phyloP scores from a whole-genome alignment of 2,329 filamentous ascomycete genomes.

The Claviceps capensis region DNA sequence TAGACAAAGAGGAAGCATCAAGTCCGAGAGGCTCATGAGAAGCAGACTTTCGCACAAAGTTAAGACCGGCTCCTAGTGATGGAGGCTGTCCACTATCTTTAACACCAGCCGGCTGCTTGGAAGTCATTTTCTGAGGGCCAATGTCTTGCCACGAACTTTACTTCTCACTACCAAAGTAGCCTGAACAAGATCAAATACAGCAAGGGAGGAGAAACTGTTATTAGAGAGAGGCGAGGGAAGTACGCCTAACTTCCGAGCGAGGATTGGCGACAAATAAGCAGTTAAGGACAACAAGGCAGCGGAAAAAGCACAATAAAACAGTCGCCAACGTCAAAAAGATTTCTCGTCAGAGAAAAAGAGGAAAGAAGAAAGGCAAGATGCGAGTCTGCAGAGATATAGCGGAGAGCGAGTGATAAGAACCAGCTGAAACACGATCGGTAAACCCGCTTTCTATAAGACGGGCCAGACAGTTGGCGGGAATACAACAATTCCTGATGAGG shows the following conservation, averaged over 20 bases:
- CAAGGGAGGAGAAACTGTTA: not conserved
- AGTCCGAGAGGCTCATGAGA: constrained; percentile 8
- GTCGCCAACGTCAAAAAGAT: not conserved
- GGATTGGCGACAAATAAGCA: not conserved
- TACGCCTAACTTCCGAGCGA: not conserved
- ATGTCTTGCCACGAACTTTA: not conserved
- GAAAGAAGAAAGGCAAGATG: not conserved
- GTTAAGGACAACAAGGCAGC: not conserved
- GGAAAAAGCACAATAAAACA: not conserved
- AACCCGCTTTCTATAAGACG: not conserved
- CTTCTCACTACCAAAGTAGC: not conserved
- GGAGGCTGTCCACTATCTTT: not conserved
- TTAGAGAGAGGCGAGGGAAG: not conserved
- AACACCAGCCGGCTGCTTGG: not conserved
- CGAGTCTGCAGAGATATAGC: not conserved
- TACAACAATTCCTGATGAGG: not conserved
- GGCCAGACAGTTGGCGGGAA: not conserved
- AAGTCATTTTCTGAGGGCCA: not conserved
- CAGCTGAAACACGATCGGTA: not conserved
- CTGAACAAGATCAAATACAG: not conserved
- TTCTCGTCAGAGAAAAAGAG: not conserved
- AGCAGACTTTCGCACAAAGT: constrained; percentile 6
- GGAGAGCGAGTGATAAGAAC: not conserved
- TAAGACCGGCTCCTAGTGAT: constrained; percentile 3
- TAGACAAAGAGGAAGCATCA: constrained; percentile 3